These are phyloP conservation scores for Plectosphaerella plurivora DNA, from an alignment of 2,329 filamentous ascomycete species.

Conservation along the genomic window DNA sequence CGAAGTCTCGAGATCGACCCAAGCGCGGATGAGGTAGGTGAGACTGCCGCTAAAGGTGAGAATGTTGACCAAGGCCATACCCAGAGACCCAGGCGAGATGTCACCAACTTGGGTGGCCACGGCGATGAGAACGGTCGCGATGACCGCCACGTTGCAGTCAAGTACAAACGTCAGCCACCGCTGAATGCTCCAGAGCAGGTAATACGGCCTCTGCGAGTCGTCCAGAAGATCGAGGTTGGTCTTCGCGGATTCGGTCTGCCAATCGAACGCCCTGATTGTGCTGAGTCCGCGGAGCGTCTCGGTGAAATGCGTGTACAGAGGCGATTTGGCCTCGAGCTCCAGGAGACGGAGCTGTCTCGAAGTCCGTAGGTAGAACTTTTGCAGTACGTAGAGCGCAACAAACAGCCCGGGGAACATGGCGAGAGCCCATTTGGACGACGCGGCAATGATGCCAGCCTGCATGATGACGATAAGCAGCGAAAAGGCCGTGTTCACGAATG, in stretches of 20 bases:
- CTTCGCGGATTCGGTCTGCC: slow-evolving; percentile 36
- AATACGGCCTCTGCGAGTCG: slow-evolving; percentile 50
- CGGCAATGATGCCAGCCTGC: slow-evolving; percentile 9
- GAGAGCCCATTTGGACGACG: slow-evolving; percentile 20
- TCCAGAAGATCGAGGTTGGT: slow-evolving; percentile 45
- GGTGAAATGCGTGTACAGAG: slow-evolving; percentile 33
- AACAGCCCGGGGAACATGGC: slow-evolving; percentile 18
- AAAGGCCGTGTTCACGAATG: not conserved
- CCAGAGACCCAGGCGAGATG: slow-evolving; percentile 11
- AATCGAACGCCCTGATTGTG: slow-evolving; percentile 52
- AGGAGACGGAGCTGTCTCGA: slow-evolving; percentile 36
- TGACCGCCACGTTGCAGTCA: slow-evolving; percentile 40
- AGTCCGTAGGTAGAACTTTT: slow-evolving; percentile 34
- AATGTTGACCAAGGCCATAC: slow-evolving; percentile 20
- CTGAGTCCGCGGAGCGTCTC: slow-evolving; percentile 42
- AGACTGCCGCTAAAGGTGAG: slow-evolving; percentile 22
- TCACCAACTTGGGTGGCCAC: slow-evolving; percentile 27
- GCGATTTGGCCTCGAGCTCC: slow-evolving; percentile 35
- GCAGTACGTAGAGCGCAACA: slow-evolving; percentile 20
- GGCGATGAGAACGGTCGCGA: slow-evolving; percentile 41
- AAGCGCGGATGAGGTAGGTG: slow-evolving; percentile 26
- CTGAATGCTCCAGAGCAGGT: slow-evolving; percentile 52
- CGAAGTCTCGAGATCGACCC: slow-evolving; percentile 22
- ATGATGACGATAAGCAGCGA: not conserved
- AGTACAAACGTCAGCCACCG: slow-evolving; percentile 51